Conservation (phyloP, 192 early-diverging fungal species). For the Backusella luteola region DNA sequence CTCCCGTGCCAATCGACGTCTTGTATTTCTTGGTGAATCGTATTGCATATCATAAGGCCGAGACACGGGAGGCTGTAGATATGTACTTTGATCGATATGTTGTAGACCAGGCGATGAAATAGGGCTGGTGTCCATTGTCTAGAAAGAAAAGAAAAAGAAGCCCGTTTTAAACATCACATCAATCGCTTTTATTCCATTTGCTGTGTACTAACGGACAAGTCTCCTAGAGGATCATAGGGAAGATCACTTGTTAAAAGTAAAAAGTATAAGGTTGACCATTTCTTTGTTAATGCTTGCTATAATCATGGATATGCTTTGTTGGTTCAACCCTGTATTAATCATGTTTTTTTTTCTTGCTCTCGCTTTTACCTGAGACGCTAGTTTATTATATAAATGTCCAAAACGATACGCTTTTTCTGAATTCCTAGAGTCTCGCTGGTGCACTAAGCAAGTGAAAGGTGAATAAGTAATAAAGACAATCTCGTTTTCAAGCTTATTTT, state of each 20-base stretch:
- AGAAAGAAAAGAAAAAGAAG: neutral
- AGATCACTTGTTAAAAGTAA: conserved; percentile 21
- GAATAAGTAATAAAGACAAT: neutral
- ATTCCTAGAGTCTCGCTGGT: conserved; percentile 44
- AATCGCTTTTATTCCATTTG: no score
- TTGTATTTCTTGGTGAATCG: conserved; percentile 21
- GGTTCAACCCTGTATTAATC: neutral
- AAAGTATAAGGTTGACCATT: conserved; percentile 61
- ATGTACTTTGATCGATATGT: conserved; percentile 21
- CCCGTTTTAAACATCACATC: neutral
- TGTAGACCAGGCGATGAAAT: conserved; percentile 10
- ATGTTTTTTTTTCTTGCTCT: neutral
- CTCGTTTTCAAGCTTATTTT: neutral
- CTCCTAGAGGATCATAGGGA: neutral
- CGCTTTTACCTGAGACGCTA: conserved; percentile 42
- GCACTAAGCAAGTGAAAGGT: conserved; percentile 37
- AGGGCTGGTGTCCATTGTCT: neutral
- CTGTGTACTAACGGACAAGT: neutral
- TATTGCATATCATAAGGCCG: conserved; percentile 6
- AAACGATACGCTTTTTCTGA: conserved; percentile 56
- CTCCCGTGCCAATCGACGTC: conserved; percentile 16
- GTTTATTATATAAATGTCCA: conserved; percentile 55
- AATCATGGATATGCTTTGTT: no score
- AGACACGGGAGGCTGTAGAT: conserved; percentile 15
- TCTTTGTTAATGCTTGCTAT: conserved; percentile 47